phyloP scores from a whole-genome alignment of 805 yeast species.

The Candida ovalis region DNA sequence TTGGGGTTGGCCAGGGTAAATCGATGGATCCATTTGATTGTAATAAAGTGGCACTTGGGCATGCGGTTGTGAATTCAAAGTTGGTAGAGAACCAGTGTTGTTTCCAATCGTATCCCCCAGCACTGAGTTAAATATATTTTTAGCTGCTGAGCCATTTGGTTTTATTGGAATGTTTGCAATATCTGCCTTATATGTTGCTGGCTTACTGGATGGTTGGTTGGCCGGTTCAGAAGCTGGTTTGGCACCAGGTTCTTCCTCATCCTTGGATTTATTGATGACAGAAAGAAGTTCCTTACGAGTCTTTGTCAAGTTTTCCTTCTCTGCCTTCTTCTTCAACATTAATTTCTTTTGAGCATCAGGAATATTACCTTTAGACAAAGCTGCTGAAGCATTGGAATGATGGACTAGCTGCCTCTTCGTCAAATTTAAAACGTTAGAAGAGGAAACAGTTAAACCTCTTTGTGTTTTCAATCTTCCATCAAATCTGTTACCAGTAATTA shows the following conservation, averaged over 20 bases:
- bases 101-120: slow-evolving; percentile 18
- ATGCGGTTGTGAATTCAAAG: neutral
- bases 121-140: slow-evolving; percentile 26
- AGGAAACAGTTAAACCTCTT: slow-evolving; percentile 81
- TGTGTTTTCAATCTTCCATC: slow-evolving; percentile 73
- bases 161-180: neutral
- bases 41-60: neutral
- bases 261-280: slow-evolving; percentile 37
- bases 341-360: slow-evolving; percentile 18
- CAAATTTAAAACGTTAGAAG: slow-evolving; percentile 76
- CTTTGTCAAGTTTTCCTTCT: slow-evolving; percentile 27
- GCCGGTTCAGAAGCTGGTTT: neutral
- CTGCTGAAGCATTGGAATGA: slow-evolving; percentile 63
- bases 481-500: slow-evolving; percentile 78
- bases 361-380: slow-evolving; percentile 26
- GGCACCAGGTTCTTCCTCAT: slow-evolving; percentile 11
- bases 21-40: neutral
- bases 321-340: slow-evolving; percentile 21
- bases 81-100: slow-evolving; percentile 15
- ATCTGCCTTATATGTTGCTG: slow-evolving; percentile 5
- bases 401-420: slow-evolving; percentile 70
- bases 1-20: neutral
- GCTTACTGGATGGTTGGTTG: neutral
- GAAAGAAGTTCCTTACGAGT: slow-evolving; percentile 41
- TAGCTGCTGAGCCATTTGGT: slow-evolving; percentile 18